Percentiles rank a stretch among this genome's conserved stretches.
phyloP scores from a whole-genome alignment of 2,329 filamentous ascomycete species.

The Didymella lethalis region DNA sequence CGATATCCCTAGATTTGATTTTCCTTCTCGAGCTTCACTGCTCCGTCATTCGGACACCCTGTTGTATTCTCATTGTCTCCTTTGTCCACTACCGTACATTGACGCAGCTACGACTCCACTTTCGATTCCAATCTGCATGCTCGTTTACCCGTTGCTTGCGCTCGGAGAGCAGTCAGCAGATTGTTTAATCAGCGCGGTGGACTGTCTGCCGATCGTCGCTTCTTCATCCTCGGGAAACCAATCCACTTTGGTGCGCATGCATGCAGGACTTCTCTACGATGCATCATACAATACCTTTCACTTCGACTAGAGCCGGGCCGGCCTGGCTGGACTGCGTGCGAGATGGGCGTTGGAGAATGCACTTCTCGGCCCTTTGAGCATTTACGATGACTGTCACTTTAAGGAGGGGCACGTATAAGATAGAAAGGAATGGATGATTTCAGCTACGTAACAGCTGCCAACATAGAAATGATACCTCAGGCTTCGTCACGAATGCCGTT shows the following conservation, averaged over 20 bases:
- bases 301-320: conserved; percentile 14
- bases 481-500: conserved; percentile 21
- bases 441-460: conserved; percentile 16
- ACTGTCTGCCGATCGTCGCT: conserved; percentile 32
- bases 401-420: conserved; percentile 9
- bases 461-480: conserved; percentile 36
- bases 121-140: conserved; percentile 23
- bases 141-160: conserved; percentile 24
- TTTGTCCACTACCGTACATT: conserved; percentile 24
- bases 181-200: conserved; percentile 22
- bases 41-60: conserved; percentile 23
- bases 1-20: conserved; percentile 45
- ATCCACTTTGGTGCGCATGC: conserved; percentile 23
- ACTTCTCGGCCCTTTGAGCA: conserved; percentile 5
- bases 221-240: conserved; percentile 17
- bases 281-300: conserved; percentile 9
- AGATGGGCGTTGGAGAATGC: conserved; percentile 4
- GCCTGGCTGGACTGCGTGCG: conserved; percentile 9
- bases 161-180: conserved; percentile 14
- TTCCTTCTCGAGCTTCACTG: conserved; percentile 36
- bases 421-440: conserved; percentile 16
- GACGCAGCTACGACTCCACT: conserved; percentile 33
- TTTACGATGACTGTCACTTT: conserved; percentile 17
- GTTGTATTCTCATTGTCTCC: conserved; percentile 25
- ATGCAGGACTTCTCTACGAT: conserved; percentile 34